Evolutionary conservation across 176 grass and related monocot species (phyloP), one percentile per base, ranked within the genome.

Genomic region (Eleusine coracana): DNA sequence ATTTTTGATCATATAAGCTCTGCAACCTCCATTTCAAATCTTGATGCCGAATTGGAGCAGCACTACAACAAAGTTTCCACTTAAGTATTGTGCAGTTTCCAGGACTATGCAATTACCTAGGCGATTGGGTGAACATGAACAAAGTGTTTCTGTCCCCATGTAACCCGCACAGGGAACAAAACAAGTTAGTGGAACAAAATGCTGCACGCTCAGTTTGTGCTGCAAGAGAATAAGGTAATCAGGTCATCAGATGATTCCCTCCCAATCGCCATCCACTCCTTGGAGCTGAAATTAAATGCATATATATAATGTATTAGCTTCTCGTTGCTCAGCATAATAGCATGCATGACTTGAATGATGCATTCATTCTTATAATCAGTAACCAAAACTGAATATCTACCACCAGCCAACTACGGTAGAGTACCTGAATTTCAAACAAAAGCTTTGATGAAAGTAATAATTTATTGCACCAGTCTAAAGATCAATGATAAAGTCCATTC

Each of bases 211-310:
- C 79, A 79, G 58, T 60, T 86, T 86, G 78, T 89, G 78, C 66
- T 86, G 88, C 66, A 77, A 86, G 83, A 83, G n/a, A 89, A 89
- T 59, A 39, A 21, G 58, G n/a, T 67, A 72, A 89, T 56, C 78
- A 89, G 55, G 73, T 86, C 83, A 82, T 89, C 88, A 9, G 23
- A 82, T 86, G n/a, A 82, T 86, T 71, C 82, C 78, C 66, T 89
- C 88, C 88, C 83, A 82, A 71, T 73, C 83, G 50, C 68, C 67
- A 49, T 72, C 78, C 61, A 76, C 51, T 58, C 38, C 83, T 86
- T 82, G 72, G 66, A 86, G 73, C 88, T 89, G 88, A 21, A 77
- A 76, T 27, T 29, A 77, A 46, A 18, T 6, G 34, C 10, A 48
- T 2, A 56, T 21, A 70, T 34, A 2, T 36, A 29, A 70, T 34